Evolutionary conservation across 345 rosid species (phyloP), one percentile per base, ranked within the genome.

Genomic region (Laguncularia racemosa): DNA sequence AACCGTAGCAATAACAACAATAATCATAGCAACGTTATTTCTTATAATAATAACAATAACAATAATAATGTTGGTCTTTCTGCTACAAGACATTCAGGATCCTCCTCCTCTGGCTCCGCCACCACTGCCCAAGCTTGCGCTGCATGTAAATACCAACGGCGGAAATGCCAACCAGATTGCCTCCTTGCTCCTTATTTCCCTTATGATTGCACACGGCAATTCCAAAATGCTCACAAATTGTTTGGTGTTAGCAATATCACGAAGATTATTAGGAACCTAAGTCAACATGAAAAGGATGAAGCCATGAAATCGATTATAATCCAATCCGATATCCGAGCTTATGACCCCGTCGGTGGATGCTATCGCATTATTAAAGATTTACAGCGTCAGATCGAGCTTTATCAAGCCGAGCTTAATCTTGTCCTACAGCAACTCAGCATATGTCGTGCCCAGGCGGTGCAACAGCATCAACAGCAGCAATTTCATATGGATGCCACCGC

Each of bases 161-260:
- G 90, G 53, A 87, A 90, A 69, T 93, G 99, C 67, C 81, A 82
- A 16, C 85, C 96, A 12, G 95, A 90, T 74, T 93, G 99, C 81
- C 73, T 90, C 65, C 90, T 90, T 58, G 97, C 99, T 20, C 99
- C 97, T 60, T 93, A 87, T 68, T 93, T 90, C 70, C 99, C 97
- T 61, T 91, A 84, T 14, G 82, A 85, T 55, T 85, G 88, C 55
- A 95, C 80, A 28, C 67, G 81, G 11, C 97, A 90, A 52, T 93
- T 93, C 86, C 90, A 78, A 26, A 93, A 93, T 40, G 97, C 96
- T 0, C 99, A 93, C 68, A 93, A 85, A 71, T 78, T 93, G 56
- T 93, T 90, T 52, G 97, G 97, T 1, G 97, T 93, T 13, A 82
- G 92, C 65, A 93, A 93, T 63, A 90, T 89, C 28, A 85, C 85